These are phyloP conservation scores for Novymonas esmeraldas DNA, from an alignment of 208 protist genomes.

Conservation along the genomic window DNA sequence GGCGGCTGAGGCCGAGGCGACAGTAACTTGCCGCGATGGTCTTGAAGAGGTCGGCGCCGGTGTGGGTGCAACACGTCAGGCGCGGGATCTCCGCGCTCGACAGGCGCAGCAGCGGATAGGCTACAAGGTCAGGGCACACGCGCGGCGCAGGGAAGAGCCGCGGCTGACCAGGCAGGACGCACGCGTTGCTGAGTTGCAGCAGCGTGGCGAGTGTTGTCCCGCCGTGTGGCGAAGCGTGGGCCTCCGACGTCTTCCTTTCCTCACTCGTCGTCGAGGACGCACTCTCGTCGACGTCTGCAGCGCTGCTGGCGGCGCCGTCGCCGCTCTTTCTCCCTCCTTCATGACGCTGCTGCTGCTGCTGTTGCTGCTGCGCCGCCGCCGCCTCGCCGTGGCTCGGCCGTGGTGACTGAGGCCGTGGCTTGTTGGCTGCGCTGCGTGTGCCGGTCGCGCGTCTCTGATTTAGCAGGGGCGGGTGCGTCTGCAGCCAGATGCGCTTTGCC, in stretches of 20 bases:
- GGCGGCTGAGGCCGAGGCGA: constrained; percentile 37
- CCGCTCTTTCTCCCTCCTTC: no score
- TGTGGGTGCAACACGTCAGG: constrained; percentile 50
- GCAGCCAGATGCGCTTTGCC: constrained; percentile 52
- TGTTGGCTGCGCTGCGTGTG: no score
- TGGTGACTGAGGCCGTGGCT: no score
- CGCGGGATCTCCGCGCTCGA: constrained; percentile 32
- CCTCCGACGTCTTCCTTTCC: no score
- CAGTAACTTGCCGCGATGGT: constrained; percentile 49
- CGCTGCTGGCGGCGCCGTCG: not conserved
- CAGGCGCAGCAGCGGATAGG: constrained; percentile 51
- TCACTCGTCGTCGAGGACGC: no score
- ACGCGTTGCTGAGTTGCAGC: constrained; percentile 21
- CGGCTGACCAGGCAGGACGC: constrained; percentile 45
- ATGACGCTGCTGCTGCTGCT: constrained; percentile 8
- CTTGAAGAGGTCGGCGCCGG: constrained; percentile 53
- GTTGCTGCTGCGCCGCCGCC: not conserved
- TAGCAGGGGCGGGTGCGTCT: constrained; percentile 24
- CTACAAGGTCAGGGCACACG: constrained; percentile 26
- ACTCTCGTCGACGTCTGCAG: no score
- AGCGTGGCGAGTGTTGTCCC: constrained; percentile 5
- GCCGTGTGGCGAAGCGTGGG: no score
- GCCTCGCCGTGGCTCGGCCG: not conserved
- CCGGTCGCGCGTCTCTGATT: constrained; percentile 8
- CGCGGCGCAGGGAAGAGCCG: constrained; percentile 33